Evolutionary conservation across 371 early-diverging fungal species (phyloP), one percentile per base, ranked within the genome.

Genomic region (Apophysomyces variabilis): DNA sequence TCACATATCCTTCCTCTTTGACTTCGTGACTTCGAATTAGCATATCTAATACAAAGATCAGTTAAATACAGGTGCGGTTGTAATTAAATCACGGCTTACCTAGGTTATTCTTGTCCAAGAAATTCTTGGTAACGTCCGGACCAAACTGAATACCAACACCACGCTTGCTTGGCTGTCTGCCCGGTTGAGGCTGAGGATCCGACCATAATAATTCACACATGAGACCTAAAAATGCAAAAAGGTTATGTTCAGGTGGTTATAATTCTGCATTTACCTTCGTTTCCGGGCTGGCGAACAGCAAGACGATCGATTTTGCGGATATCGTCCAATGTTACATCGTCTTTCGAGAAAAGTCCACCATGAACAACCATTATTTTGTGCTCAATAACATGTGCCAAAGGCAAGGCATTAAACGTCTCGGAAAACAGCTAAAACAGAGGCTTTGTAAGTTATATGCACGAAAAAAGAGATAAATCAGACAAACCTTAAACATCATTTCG

Each of bases 161-260:
- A 61, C 98, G 90, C 73, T 94, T 96, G 77, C 89, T 92, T 39
- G 94, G 90, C 13, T 88, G 79, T 61, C 96, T 85, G 18, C 98
- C 99, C 5, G 79, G 80, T 57, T 75, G 73, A 26, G 80, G 75
- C 67, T 90, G 92, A 57, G 86, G 86, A 78, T 99, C 99, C 7
- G 98, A 95, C 99, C 99, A 99, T 44, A 99, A 82, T 41, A 99
- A 76, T 60, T 97, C 98, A 64, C 91, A 92, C 96, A 97, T 91
- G 14, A 98, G 77, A 21, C 92, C 90, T 70, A 44, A 61, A 11
- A 47, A 36, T 44, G 35, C 4, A 61, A 37, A 16, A 13, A 37
- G 12, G 16, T 32, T 39, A 8, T 36, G 16, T 58, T 58, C 32
- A 26, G 32, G n/a, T 41, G 18, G 44, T 43, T 14, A 46, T 12